phyloP scores from a whole-genome alignment of 768 basidiomycete species.

The Clavulina sp. region DNA sequence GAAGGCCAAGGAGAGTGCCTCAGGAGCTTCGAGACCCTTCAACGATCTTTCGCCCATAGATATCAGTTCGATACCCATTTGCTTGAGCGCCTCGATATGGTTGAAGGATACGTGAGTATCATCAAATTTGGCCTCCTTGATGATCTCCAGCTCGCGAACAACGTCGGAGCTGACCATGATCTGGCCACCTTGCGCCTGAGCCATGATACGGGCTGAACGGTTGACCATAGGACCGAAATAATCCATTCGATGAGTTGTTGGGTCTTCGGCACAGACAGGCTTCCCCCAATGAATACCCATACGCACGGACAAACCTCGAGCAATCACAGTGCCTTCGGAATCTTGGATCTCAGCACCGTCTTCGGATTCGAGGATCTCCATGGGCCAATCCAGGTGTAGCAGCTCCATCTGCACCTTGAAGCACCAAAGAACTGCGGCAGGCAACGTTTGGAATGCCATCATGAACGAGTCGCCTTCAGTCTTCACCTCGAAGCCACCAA shows the following conservation, averaged over 20 bases:
- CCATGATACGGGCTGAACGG: constrained; percentile 70
- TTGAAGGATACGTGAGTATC: constrained; percentile 16
- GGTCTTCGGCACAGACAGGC: constrained; percentile 82
- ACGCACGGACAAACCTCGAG: constrained; percentile 79
- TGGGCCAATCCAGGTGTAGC: constrained; percentile 71
- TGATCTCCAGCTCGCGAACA: constrained; percentile 48
- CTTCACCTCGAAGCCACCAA: constrained; percentile 97
- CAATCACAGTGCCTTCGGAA: constrained; percentile 44
- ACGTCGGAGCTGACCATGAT: constrained; percentile 84
- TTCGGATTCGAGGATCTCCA: constrained; percentile 81
- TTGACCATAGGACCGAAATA: constrained; percentile 97
- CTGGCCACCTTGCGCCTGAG: constrained; percentile 77
- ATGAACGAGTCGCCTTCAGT: constrained; percentile 99
- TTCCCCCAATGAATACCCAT: constrained; percentile 94
- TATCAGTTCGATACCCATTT: constrained; percentile 50
- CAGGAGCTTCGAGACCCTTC: constrained; percentile 87
- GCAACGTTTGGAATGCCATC: constrained; percentile 85
- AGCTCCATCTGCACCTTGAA: constrained; percentile 72
- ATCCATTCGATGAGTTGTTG: constrained; percentile 88
- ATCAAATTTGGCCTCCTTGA: constrained; percentile 18
- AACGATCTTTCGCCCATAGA: constrained; percentile 81
- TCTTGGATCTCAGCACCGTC: constrained; percentile 75
- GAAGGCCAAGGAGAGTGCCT: constrained; percentile 71
- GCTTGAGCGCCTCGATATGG: constrained; percentile 53
- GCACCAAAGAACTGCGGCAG: constrained; percentile 80